phyloP scores from a whole-genome alignment of 805 yeast genomes.

The Kluyveromyces starmeri region DNA sequence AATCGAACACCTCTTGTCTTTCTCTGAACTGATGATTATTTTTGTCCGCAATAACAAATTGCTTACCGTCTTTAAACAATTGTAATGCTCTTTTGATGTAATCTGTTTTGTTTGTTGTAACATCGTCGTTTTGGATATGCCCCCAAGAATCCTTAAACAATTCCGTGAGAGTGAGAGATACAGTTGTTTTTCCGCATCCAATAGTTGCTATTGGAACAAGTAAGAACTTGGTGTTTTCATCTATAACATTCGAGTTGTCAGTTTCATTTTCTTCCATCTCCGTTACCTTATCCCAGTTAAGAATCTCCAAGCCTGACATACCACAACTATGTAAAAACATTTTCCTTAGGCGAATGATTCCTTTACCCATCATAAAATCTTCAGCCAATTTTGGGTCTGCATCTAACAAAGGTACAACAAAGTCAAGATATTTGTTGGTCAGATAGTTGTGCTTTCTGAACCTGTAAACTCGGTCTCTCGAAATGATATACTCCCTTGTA shows the following conservation, averaged over 20 bases:
- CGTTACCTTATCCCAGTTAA: conserved; percentile 35
- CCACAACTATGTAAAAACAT: conserved; percentile 47
- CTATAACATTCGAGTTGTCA: conserved; percentile 28
- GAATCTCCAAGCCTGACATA: conserved; percentile 50
- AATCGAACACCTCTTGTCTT: conserved; percentile 54
- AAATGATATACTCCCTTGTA: conserved; percentile 47
- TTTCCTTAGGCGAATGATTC: conserved; percentile 67
- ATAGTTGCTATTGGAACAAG: conserved; percentile 80
- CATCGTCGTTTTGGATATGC: conserved; percentile 75
- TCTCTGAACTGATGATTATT: conserved; percentile 73
- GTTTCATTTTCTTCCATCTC: conserved; percentile 34
- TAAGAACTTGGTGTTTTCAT: conserved; percentile 42
- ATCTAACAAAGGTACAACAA: conserved; percentile 48
- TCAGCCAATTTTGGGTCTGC: conserved; percentile 38
- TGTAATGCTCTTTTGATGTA: conserved; percentile 41
- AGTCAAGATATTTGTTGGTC: conserved; percentile 60
- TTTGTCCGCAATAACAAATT: conserved; percentile 66
- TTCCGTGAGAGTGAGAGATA: conserved; percentile 47
- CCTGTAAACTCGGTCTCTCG: conserved; percentile 29
- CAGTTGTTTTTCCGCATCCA: conserved; percentile 93
- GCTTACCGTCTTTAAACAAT: conserved; percentile 27
- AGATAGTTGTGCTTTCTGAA: conserved; percentile 48
- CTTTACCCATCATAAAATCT: conserved; percentile 47
- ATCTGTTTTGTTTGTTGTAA: conserved; percentile 40
- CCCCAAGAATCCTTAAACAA: conserved; percentile 54